These are phyloP conservation scores for Globomyces sp. DNA, from an alignment of 371 early-diverging fungal species.

Conservation along the genomic window DNA sequence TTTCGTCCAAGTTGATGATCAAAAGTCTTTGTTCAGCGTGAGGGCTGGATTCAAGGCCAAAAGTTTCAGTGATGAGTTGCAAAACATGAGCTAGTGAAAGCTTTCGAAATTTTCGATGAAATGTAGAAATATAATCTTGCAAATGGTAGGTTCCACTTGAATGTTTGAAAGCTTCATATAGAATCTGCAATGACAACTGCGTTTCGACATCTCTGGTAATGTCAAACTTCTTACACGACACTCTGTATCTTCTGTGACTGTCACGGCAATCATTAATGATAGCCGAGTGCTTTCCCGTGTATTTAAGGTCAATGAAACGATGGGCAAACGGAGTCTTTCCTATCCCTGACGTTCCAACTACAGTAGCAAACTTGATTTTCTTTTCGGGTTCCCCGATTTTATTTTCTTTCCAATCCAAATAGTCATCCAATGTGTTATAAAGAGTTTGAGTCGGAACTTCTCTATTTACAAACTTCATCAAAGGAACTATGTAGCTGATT, in stretches of 20 bases:
- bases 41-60: not conserved
- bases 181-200: not conserved
- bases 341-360: slow-evolving; percentile 7
- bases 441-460: not conserved
- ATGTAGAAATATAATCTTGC: not conserved
- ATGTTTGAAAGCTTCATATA: slow-evolving; percentile 12
- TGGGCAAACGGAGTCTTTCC: slow-evolving; percentile 11
- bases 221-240: not conserved
- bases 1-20: slow-evolving; percentile 10
- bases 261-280: slow-evolving; percentile 10
- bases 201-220: not conserved
- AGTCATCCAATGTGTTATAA: slow-evolving; percentile 10
- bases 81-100: not conserved
- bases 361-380: slow-evolving; percentile 14
- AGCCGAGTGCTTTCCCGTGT: slow-evolving; percentile 1
- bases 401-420: slow-evolving; percentile 7
- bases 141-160: not conserved
- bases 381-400: slow-evolving; percentile 4
- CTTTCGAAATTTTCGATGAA: not conserved
- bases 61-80: slow-evolving; percentile 2
- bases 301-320: not conserved
- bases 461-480: slow-evolving; percentile 7
- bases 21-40: not conserved
- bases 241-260: not conserved
- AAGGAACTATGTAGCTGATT: slow-evolving; percentile 3